Percentiles rank a stretch among this genome's conserved stretches.
These are phyloP conservation scores for Alternaria solani DNA, from an alignment of 2,329 filamentous ascomycete genomes.

Conservation along the genomic window DNA sequence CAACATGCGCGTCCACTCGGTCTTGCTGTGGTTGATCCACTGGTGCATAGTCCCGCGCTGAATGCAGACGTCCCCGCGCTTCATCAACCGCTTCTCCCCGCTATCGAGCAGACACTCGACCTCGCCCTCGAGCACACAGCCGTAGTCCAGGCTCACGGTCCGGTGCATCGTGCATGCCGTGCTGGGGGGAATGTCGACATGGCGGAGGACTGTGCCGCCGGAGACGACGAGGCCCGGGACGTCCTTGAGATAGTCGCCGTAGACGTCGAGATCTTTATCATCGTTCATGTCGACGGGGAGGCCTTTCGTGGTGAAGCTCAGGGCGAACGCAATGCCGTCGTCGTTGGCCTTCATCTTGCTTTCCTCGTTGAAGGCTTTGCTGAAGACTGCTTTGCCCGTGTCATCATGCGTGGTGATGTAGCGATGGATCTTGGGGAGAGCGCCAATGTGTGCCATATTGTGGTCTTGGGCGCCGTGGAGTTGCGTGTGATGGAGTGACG, in stretches of 20 bases:
- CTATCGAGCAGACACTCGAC: slow-evolving; percentile 50
- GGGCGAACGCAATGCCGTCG: slow-evolving; percentile 58
- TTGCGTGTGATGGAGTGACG: background rate
- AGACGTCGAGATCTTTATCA: slow-evolving; percentile 57
- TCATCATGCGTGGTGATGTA: slow-evolving; percentile 50
- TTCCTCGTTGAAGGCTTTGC: slow-evolving; percentile 46
- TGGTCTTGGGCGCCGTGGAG: background rate
- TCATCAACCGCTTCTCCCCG: slow-evolving; percentile 49
- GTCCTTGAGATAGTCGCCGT: slow-evolving; percentile 54
- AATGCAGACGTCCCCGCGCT: slow-evolving; percentile 49
- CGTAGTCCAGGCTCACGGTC: slow-evolving; percentile 52
- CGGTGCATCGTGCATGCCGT: slow-evolving; percentile 52
- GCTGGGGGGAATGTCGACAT: slow-evolving; percentile 49
- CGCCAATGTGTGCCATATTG: slow-evolving; percentile 44
- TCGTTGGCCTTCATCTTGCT: slow-evolving; percentile 49
- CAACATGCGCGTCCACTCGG: slow-evolving; percentile 49
- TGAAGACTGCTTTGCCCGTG: slow-evolving; percentile 49
- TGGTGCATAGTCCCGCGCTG: slow-evolving; percentile 53
- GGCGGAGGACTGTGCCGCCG: slow-evolving; percentile 57
- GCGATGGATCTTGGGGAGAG: slow-evolving; percentile 44
- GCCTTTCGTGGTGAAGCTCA: slow-evolving; percentile 60
- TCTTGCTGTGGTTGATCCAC: slow-evolving; percentile 48
- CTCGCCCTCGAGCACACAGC: slow-evolving; percentile 51
- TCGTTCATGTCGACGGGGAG: slow-evolving; percentile 58
- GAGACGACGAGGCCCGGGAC: slow-evolving; percentile 61